Evolutionary conservation across 768 basidiomycete genomes (phyloP).

Genomic region (Boletus patriciae): DNA sequence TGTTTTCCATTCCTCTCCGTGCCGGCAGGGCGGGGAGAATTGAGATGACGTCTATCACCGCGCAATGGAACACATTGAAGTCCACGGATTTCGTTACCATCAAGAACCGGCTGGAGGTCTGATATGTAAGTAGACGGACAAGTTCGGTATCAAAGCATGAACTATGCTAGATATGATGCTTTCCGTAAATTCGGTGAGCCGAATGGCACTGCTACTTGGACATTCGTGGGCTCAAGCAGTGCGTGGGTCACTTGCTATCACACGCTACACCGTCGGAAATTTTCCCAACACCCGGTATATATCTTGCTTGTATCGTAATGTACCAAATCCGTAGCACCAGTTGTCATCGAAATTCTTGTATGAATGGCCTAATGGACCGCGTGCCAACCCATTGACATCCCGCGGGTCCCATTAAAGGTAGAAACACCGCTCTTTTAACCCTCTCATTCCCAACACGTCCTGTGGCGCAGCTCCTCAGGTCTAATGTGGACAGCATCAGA

Average conservation of each 20-base stretch:
- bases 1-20: conserved; percentile 1
- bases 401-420: conserved; percentile 50
- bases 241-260: conserved; percentile 1
- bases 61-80: conserved; percentile 49
- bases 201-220: neutral
- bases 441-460: conserved; percentile 79
- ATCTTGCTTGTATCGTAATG: conserved; percentile 16
- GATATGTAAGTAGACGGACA: conserved; percentile 16
- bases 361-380: neutral
- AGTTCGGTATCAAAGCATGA: conserved; percentile 9
- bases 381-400: neutral
- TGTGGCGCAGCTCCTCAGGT: conserved; percentile 31
- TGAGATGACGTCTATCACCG: conserved; percentile 52
- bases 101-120: conserved; percentile 57
- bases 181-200: conserved; percentile 13
- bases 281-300: neutral
- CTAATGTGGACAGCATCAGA: neutral
- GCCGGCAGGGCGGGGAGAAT: conserved; percentile 50
- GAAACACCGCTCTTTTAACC: conserved; percentile 79
- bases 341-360: neutral
- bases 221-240: conserved; percentile 1
- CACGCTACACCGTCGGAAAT: conserved; percentile 8
- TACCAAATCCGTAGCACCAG: conserved; percentile 1
- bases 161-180: conserved; percentile 21
- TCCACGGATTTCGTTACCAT: conserved; percentile 53